Conservation (phyloP, 148 eudicot species). For the Rhododendron simsii region DNA sequence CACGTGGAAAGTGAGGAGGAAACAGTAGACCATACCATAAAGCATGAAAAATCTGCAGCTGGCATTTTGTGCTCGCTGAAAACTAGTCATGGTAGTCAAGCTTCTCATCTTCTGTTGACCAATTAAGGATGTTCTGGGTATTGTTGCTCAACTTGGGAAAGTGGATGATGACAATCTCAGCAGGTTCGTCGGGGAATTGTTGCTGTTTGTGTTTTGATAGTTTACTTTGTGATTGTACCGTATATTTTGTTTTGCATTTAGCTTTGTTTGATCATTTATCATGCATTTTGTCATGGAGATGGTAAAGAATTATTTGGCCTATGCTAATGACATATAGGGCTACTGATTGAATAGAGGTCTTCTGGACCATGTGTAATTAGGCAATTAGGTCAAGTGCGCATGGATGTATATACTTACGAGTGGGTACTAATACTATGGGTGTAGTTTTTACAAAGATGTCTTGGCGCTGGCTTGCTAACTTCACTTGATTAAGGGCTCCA, state of each 20-base stretch:
- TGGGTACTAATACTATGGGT: not conserved
- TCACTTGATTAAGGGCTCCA: not conserved
- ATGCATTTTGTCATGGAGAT: not conserved
- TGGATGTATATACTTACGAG: not conserved
- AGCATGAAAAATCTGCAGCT: conserved; percentile 68
- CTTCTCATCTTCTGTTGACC: conserved; percentile 22
- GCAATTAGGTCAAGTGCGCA: not conserved
- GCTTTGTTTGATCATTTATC: not conserved
- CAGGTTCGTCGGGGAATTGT: conserved; percentile 44
- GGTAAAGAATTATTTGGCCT: not conserved
- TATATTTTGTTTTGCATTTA: not conserved
- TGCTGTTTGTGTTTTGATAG: not conserved
- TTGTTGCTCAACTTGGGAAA: conserved; percentile 74
- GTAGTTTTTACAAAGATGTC: not conserved
- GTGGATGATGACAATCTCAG: conserved; percentile 72
- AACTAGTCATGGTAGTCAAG: conserved; percentile 33
- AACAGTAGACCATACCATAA: conserved; percentile 40
- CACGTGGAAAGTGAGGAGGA: conserved; percentile 41
- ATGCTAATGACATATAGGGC: not conserved
- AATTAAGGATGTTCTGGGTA: conserved; percentile 68
- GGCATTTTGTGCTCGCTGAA: conserved; percentile 44
- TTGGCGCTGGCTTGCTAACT: not conserved
- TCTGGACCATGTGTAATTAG: not conserved
- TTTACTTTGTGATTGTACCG: not conserved
- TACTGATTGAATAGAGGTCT: not conserved